phyloP scores from a whole-genome alignment of 192 early-diverging fungal species.

The Backusella macrospora region DNA sequence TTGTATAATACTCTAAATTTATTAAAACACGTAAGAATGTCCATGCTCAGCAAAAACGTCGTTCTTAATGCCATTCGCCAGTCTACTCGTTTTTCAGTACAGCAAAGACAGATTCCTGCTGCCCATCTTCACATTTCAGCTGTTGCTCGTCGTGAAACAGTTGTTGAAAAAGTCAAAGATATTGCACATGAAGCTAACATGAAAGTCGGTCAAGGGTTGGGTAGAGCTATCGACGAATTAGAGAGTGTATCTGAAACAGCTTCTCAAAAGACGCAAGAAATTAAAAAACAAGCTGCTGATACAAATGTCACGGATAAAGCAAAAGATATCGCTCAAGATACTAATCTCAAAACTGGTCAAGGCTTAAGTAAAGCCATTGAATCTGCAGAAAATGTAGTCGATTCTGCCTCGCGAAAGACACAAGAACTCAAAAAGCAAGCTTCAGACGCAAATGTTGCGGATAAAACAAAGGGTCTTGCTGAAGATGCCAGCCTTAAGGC shows the following conservation, averaged over 20 bases:
- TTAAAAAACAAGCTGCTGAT: constrained; percentile 17
- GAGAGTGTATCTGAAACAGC: constrained; percentile 3
- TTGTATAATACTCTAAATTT: not conserved
- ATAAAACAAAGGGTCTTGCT: constrained; percentile 2
- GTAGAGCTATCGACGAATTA: not conserved
- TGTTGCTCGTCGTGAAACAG: constrained; percentile 4
- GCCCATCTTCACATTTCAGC: not conserved
- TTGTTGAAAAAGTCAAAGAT: constrained; percentile 30
- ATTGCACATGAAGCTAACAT: constrained; percentile 35
- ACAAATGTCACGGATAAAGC: constrained; percentile 7
- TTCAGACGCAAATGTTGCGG: not conserved
- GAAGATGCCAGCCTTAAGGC: constrained; percentile 16
- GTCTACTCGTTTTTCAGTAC: not conserved
- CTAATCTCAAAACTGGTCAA: constrained; percentile 1
- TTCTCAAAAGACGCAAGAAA: constrained; percentile 17
- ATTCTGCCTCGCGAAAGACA: constrained; percentile 21
- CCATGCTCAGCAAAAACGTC: not conserved
- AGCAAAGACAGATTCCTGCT: not conserved
- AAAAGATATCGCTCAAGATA: constrained; percentile 9
- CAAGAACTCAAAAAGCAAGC: constrained; percentile 21
- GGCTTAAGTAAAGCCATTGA: not conserved
- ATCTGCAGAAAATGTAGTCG: not conserved
- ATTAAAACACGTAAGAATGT: not conserved
- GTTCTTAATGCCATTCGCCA: not conserved
- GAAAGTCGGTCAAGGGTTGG: constrained; percentile 26